Conservation (phyloP, 306 rosid genomes). For the Pachyrhizus erosus region DNA sequence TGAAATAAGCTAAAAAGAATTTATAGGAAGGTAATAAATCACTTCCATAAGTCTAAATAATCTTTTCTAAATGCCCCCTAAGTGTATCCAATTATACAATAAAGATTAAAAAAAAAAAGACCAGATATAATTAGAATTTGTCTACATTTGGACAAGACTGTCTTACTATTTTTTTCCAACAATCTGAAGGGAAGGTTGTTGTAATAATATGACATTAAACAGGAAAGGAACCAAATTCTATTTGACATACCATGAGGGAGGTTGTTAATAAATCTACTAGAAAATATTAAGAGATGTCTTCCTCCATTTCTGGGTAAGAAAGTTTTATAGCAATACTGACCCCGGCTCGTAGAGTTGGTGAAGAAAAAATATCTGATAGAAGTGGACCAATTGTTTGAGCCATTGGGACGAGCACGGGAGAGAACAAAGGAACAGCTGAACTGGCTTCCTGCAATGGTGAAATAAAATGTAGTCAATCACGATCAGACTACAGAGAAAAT, state of each 20-base stretch:
- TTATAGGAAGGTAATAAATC: background rate
- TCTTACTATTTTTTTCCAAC: background rate
- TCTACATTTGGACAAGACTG: constrained; percentile 12
- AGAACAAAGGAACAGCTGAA: constrained; percentile 88
- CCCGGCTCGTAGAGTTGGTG: constrained; percentile 90
- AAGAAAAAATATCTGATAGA: constrained; percentile 87
- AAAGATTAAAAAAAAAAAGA: constrained; percentile 4
- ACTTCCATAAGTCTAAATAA: background rate
- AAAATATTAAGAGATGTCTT: constrained; percentile 39
- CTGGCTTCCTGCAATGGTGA: constrained; percentile 80
- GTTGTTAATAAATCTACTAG: constrained; percentile 38
- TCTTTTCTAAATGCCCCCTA: background rate
- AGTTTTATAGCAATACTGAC: constrained; percentile 61
- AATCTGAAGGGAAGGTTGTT: constrained; percentile 39
- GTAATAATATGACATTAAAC: constrained; percentile 32
- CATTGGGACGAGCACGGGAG: constrained; percentile 92
- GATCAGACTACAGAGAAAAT: background rate
- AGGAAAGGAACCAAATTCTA: constrained; percentile 42
- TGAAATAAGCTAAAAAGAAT: background rate
- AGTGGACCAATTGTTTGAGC: constrained; percentile 96
- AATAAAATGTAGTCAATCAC: constrained; percentile 33
- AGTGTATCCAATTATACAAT: background rate
- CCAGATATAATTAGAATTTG: background rate
- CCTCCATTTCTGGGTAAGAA: constrained; percentile 21
- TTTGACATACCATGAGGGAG: constrained; percentile 44